Evolutionary conservation across 73 alveolate species (phyloP).

Genomic region (Paramecium octaurelia): DNA sequence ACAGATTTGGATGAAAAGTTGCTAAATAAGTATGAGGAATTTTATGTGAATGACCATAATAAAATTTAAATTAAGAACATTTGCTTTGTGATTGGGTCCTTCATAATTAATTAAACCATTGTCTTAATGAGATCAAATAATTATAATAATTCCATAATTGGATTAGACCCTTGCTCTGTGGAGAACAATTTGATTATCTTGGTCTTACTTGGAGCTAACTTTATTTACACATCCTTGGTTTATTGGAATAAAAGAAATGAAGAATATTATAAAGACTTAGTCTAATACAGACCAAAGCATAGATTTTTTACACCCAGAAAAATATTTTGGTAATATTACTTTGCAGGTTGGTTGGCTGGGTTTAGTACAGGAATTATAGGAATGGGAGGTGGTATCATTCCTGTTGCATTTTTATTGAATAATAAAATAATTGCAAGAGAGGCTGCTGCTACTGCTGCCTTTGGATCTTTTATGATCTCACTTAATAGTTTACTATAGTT

Average conservation of each 20-base stretch:
- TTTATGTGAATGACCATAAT: background rate
- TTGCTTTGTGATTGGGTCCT: background rate
- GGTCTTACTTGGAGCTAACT: background rate
- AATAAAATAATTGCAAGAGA: constrained; percentile 13
- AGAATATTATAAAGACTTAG: background rate
- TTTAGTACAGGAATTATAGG: constrained; percentile 7
- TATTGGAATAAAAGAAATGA: constrained; percentile 2
- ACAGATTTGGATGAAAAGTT: background rate
- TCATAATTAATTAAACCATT: background rate
- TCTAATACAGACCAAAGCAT: background rate
- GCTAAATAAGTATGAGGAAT: background rate
- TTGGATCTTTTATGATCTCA: constrained; percentile 27
- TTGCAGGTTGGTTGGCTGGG: constrained; percentile 29
- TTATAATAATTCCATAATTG: background rate
- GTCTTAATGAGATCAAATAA: background rate
- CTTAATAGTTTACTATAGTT: background rate
- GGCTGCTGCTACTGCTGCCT: constrained; percentile 26
- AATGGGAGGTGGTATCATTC: constrained; percentile 19
- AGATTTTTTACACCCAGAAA: constrained; percentile 1
- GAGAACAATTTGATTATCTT: background rate
- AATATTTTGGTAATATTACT: background rate
- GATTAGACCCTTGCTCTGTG: background rate
- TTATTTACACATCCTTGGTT: background rate
- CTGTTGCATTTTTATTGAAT: background rate
- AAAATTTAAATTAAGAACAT: background rate